phyloP scores from a whole-genome alignment of 768 basidiomycete species.

The Hygrocybe coccinea region DNA sequence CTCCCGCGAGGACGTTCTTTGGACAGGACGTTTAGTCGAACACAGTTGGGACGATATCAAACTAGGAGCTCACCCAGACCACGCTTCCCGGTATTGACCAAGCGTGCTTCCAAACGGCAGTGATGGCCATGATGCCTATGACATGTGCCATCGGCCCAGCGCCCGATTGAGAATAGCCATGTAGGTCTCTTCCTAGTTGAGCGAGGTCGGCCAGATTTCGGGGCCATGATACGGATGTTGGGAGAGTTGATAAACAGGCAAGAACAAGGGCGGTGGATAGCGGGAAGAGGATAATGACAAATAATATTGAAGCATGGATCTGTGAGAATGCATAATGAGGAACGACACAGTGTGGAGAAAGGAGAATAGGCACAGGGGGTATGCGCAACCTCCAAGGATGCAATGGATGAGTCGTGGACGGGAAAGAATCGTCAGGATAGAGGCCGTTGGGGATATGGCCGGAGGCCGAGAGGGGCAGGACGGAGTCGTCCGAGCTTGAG shows the following conservation, averaged over 20 bases:
- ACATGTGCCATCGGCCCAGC: slow-evolving; percentile 65
- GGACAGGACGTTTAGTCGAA: slow-evolving; percentile 6
- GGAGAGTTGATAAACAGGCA: slow-evolving; percentile 69
- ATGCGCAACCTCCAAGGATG: background rate
- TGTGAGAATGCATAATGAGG: slow-evolving; percentile 17
- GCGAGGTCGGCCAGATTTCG: slow-evolving; percentile 71
- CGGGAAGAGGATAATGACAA: slow-evolving; percentile 52
- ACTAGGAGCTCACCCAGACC: slow-evolving; percentile 64
- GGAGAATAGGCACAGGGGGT: slow-evolving; percentile 26
- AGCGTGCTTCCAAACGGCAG: slow-evolving; percentile 92
- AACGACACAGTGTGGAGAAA: slow-evolving; percentile 6
- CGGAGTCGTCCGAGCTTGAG: slow-evolving; percentile 38
- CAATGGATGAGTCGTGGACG: slow-evolving; percentile 4
- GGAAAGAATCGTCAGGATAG: slow-evolving; percentile 30
- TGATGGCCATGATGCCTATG: slow-evolving; percentile 73
- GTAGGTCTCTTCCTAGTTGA: slow-evolving; percentile 67
- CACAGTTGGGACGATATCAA: slow-evolving; percentile 8
- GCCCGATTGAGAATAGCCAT: slow-evolving; percentile 73
- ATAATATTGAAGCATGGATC: slow-evolving; percentile 37
- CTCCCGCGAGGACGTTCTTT: slow-evolving; percentile 87
- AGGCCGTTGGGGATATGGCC: slow-evolving; percentile 26
- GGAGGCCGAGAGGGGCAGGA: slow-evolving; percentile 50
- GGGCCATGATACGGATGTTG: slow-evolving; percentile 74
- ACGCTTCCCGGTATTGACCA: slow-evolving; percentile 97
- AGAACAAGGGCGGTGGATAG: slow-evolving; percentile 65